Evolutionary conservation across 1,284 basidiomycete genomes (phyloP), one percentile per base, ranked within the genome.

Genomic region (Taiwanofungus camphoratus): DNA sequence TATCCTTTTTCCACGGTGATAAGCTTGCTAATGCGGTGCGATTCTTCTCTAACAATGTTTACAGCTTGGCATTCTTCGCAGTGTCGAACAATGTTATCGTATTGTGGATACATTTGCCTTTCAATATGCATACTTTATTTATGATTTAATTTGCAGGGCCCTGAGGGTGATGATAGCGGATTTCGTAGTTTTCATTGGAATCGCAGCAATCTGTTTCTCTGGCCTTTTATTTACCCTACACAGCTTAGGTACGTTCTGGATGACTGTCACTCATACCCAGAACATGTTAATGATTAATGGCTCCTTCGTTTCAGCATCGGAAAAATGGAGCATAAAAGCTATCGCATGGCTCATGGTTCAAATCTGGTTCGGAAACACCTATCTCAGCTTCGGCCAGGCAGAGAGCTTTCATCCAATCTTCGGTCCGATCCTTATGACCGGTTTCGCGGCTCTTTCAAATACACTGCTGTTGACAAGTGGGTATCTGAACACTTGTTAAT

Each of bases 1-100:
- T 56, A 83, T 94, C 37, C 73, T 94, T 19, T 88, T 93, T 58
- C 91, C 92, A 8, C 75, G 91, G 80, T n/a, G n/a, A n/a, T 77
- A 50, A 21, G 20, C 29, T 33, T 36, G 12, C n/a, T 42, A 45
- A 54, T 36, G 42, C 44, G 15, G 1, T 12, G 3, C 39, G 22
- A 24, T 15, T 26, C 19, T 9, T 19, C 20, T 41, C 16, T 39
- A 13, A 39, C 20, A 32, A 41, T 39, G 40, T 20, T 18, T 20
- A 21, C 44, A 82, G 82, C 34, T 66, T 94, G 13, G 89, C 87
- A 0, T 94, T 94, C 64, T 92, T 90, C 59, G 77, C 87, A 2
- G 77, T 94, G 39, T 82, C 81, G 13, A 85, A 90, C 53, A 91
- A 91, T 44, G 79, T 92, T 15, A 73, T 94, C 29, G 76, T 94